These are phyloP conservation scores for Dioscorea dumetorum DNA, from an alignment of 106 monocot species.

Conservation along the genomic window DNA sequence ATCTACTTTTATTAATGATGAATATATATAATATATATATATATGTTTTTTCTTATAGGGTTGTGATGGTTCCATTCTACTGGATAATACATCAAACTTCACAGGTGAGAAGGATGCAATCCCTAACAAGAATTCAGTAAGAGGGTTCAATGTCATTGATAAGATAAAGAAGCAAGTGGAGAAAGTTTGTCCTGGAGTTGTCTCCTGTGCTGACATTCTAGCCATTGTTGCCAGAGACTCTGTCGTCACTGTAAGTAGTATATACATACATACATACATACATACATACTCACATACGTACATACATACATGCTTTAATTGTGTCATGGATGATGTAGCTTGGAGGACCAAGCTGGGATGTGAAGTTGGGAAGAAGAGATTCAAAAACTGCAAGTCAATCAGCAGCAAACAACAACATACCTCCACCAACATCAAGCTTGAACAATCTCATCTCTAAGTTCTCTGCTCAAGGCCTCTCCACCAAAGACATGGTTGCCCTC, in stretches of 20 bases:
- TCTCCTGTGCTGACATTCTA: slow-evolving; percentile 22
- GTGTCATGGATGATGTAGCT: slow-evolving; percentile 1
- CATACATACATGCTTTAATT: not conserved
- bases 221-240: slow-evolving; percentile 10
- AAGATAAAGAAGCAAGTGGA: slow-evolving; percentile 14
- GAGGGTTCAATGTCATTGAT: slow-evolving; percentile 22
- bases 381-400: slow-evolving; percentile 13
- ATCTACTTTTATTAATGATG: not conserved
- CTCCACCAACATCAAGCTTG: slow-evolving; percentile 18
- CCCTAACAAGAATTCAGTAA: slow-evolving; percentile 12
- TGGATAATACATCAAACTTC: slow-evolving; percentile 18
- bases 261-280: not conserved
- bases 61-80: slow-evolving; percentile 20
- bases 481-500: slow-evolving; percentile 21
- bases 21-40: not conserved
- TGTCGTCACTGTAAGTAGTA: not conserved
- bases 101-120: slow-evolving; percentile 18
- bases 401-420: slow-evolving; percentile 19
- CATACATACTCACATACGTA: not conserved
- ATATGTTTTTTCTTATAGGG: slow-evolving; percentile 3
- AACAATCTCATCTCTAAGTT: slow-evolving; percentile 18
- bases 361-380: slow-evolving; percentile 31
- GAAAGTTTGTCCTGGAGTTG: slow-evolving; percentile 3
- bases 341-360: slow-evolving; percentile 26
- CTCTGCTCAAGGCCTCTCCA: slow-evolving; percentile 14